Evolutionary conservation across 495 filamentous ascomycete genomes (phyloP).

Genomic region (Penicillium ochrochloron): DNA sequence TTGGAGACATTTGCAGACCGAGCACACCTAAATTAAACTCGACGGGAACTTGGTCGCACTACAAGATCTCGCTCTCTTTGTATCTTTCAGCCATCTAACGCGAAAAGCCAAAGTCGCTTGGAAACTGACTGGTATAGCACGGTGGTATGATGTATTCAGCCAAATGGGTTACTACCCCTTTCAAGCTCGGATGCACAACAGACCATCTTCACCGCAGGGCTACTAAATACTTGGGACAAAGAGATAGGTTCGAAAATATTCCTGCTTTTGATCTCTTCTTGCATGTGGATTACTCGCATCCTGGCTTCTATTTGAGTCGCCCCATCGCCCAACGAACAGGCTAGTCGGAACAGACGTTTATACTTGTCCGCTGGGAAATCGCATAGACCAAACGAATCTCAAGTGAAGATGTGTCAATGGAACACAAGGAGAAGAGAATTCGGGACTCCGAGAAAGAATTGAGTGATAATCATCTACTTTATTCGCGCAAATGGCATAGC

Average conservation of each 20-base stretch:
- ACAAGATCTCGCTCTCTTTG: not conserved
- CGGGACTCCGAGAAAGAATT: not conserved
- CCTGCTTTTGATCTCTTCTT: not conserved
- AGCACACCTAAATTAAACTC: no score
- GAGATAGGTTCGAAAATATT: not conserved
- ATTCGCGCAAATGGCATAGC: not conserved
- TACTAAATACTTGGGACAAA: not conserved
- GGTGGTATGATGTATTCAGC: not conserved
- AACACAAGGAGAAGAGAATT: not conserved
- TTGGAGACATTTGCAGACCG: no score
- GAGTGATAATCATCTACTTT: not conserved
- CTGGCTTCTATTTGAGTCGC: not conserved
- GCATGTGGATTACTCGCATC: not conserved
- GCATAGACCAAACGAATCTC: not conserved
- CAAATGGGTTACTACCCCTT: not conserved
- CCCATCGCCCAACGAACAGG: not conserved
- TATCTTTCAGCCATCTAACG: not conserved
- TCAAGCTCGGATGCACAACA: not conserved
- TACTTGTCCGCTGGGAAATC: not conserved
- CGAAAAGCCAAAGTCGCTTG: not conserved
- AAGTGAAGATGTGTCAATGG: not conserved
- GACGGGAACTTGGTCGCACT: not conserved
- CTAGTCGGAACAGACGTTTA: constrained; percentile 4
- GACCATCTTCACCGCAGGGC: not conserved
- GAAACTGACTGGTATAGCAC: not conserved